Percentiles rank a stretch among this genome's conserved stretches.
These are phyloP conservation scores for Pseudogymnoascus sp. DNA, from an alignment of 2,329 filamentous ascomycete species.

Conservation along the genomic window DNA sequence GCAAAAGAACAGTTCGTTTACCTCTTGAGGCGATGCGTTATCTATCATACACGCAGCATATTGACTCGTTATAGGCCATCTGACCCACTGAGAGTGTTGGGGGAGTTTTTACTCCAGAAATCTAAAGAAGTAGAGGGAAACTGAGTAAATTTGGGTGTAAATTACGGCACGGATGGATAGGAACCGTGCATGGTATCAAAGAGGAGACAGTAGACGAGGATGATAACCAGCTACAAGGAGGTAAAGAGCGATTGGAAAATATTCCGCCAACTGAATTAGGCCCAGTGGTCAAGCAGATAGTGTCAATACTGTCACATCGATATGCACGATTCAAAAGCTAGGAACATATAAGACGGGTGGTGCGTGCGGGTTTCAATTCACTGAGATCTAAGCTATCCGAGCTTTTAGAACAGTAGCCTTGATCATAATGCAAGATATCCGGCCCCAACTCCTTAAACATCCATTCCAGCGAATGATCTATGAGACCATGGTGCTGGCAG, in stretches of 20 bases:
- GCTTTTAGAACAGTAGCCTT: slow-evolving; percentile 4
- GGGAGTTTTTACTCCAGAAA: slow-evolving; percentile 60
- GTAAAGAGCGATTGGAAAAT: neutral
- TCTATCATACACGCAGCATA: neutral
- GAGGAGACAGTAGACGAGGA: neutral
- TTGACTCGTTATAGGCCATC: slow-evolving; percentile 41
- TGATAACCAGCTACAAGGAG: neutral
- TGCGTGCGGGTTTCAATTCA: slow-evolving; percentile 11
- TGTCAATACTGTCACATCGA: neutral
- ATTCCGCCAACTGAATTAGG: slow-evolving; percentile 9
- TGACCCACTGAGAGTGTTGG: slow-evolving; percentile 59
- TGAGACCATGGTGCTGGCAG: slow-evolving; percentile 86
- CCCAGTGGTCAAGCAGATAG: neutral
- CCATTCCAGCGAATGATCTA: slow-evolving; percentile 42
- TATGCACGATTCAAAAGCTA: neutral
- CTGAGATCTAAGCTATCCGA: slow-evolving; percentile 10
- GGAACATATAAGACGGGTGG: slow-evolving; percentile 5
- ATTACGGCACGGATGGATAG: neutral
- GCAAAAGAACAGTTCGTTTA: slow-evolving; percentile 57
- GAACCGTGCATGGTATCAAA: neutral
- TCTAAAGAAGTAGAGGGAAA: slow-evolving; percentile 53
- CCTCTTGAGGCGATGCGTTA: neutral
- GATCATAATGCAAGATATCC: slow-evolving; percentile 24
- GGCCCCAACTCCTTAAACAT: slow-evolving; percentile 26
- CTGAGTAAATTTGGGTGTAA: slow-evolving; percentile 14